Percentiles rank a stretch among this genome's conserved stretches.
These are phyloP conservation scores for Escallonia herrerae DNA, from an alignment of 129 eudicot species.

Conservation along the genomic window DNA sequence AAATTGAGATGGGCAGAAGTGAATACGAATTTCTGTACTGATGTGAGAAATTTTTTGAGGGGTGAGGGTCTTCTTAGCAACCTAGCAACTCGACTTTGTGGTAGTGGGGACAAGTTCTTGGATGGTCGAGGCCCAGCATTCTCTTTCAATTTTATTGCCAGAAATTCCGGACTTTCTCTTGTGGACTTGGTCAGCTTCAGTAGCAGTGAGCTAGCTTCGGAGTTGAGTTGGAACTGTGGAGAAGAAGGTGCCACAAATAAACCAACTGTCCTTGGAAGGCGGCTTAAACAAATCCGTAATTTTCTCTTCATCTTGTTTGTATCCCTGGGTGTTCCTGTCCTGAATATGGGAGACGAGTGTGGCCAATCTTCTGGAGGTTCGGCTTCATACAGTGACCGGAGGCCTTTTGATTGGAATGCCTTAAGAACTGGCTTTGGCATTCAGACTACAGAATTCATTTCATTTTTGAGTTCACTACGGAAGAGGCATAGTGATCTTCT, in stretches of 20 bases:
- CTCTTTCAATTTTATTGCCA: constrained; percentile 69
- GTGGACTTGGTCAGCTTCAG: constrained; percentile 96
- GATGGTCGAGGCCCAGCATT: constrained; percentile 87
- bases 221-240: constrained; percentile 95
- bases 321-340: constrained; percentile 85
- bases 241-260: constrained; percentile 88
- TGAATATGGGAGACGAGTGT: constrained; percentile 96
- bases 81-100: constrained; percentile 94
- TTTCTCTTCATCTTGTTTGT: constrained; percentile 61
- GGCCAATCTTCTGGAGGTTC: constrained; percentile 74
- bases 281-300: constrained; percentile 87
- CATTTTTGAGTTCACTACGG: constrained; percentile 59
- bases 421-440: constrained; percentile 53
- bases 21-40: constrained; percentile 50
- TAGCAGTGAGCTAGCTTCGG: constrained; percentile 27
- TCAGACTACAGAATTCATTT: constrained; percentile 60
- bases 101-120: constrained; percentile 76
- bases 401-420: constrained; percentile 64
- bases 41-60: constrained; percentile 55
- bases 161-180: constrained; percentile 65
- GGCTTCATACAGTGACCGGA: constrained; percentile 36
- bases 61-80: constrained; percentile 66
- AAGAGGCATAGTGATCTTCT: constrained; percentile 68
- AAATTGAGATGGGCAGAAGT: constrained; percentile 99
- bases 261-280: constrained; percentile 51